Evolutionary conservation across 2,329 filamentous ascomycete species (phyloP).

Genomic region (Calonectria fujianensis): DNA sequence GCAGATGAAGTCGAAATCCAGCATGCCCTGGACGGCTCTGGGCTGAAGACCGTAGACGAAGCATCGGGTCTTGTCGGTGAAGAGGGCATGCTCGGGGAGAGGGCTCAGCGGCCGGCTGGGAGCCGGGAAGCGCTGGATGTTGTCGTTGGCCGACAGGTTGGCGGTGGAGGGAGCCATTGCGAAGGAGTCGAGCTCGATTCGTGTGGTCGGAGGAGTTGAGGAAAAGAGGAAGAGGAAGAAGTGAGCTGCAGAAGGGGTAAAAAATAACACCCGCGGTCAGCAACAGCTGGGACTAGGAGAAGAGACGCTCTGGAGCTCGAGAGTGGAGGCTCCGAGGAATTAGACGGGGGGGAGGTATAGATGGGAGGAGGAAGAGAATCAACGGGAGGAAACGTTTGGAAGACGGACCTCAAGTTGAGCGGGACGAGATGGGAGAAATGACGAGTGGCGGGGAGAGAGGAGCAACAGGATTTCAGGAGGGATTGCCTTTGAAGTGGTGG

Average conservation of each 20-base stretch:
- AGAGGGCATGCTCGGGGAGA: constrained; percentile 90
- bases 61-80: constrained; percentile 99
- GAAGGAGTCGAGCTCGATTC: constrained; percentile 52
- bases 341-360: constrained; percentile 48
- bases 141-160: constrained; percentile 91
- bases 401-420: constrained; percentile 52
- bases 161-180: constrained; percentile 74
- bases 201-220: constrained; percentile 43
- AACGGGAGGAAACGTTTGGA: constrained; percentile 50
- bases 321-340: constrained; percentile 54
- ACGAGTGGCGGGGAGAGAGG: constrained; percentile 47
- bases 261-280: constrained; percentile 49
- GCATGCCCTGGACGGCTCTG: constrained; percentile 92
- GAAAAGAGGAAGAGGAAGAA: constrained; percentile 32
- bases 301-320: constrained; percentile 55
- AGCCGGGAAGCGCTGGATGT: constrained; percentile 96
- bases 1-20: constrained; percentile 99
- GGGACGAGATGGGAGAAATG: constrained; percentile 41
- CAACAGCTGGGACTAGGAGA: constrained; percentile 41
- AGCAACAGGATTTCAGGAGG: constrained; percentile 57
- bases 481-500: constrained; percentile 39
- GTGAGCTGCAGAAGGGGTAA: constrained; percentile 50
- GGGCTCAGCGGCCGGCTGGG: constrained; percentile 95
- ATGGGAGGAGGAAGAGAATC: constrained; percentile 47
- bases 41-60: constrained; percentile 99